These are phyloP conservation scores for Hemisphaericaspora xylofermentans DNA, from an alignment of 1,139 yeast species.

Conservation along the genomic window DNA sequence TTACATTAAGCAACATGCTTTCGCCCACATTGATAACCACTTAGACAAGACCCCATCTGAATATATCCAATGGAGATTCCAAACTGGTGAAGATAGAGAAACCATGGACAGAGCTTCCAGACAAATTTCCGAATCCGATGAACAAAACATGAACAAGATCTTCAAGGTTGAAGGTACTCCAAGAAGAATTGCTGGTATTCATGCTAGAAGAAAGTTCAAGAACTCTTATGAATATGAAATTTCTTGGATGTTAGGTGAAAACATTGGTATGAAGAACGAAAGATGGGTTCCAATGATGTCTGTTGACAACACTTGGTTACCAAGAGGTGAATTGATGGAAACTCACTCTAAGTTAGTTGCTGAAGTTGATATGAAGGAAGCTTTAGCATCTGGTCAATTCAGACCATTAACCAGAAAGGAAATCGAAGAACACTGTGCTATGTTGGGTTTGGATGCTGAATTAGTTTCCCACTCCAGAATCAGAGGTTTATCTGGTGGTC, in stretches of 20 bases:
- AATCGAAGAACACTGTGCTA: constrained; percentile 97
- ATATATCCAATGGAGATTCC: constrained; percentile 99
- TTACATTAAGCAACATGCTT: constrained; percentile 99
- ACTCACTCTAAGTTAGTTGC: constrained; percentile 99
- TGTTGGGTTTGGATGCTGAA: constrained; percentile 98
- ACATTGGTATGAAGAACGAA: constrained; percentile 97
- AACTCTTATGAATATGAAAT: constrained; percentile 99
- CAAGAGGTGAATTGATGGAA: constrained; percentile 99
- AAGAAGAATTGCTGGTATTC: constrained; percentile 95
- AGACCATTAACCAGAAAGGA: constrained; percentile 99
- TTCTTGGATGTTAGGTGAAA: constrained; percentile 95
- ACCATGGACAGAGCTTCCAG: constrained; percentile 99
- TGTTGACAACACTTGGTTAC: constrained; percentile 99
- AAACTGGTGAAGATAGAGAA: constrained; percentile 99
- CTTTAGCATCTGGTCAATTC: constrained; percentile 99
- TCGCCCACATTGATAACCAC: constrained; percentile 97
- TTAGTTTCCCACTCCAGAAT: constrained; percentile 99
- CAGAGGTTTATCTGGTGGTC: constrained; percentile 99
- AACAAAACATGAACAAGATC: constrained; percentile 98
- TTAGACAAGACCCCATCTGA: constrained; percentile 99
- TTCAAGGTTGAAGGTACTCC: constrained; percentile 98
- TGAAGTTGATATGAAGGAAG: constrained; percentile 99
- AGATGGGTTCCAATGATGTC: constrained; percentile 99
- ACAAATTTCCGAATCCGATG: constrained; percentile 95
- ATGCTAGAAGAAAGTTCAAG: constrained; percentile 99